A percentile compares a stretch with the other conserved stretches of the same genome.
Evolutionary conservation across 176 grass and related monocot genomes (phyloP).

Genomic region (Rhynchospora tenuis): DNA sequence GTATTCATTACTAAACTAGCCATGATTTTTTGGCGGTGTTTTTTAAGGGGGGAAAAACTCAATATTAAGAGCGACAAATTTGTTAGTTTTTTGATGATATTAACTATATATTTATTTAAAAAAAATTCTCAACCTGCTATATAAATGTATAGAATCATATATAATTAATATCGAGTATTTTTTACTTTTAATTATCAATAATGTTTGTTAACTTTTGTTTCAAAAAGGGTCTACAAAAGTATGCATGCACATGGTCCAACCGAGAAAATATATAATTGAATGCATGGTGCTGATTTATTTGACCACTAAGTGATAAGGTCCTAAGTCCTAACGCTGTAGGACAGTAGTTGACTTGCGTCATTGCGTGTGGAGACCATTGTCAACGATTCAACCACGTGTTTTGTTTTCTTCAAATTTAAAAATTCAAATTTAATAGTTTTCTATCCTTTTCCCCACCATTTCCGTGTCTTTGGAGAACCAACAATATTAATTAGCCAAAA

Average conservation of each 20-base stretch:
- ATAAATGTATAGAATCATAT: not conserved
- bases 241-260: not conserved
- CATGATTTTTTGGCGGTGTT: not conserved
- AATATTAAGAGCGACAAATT: too few relatives aligned
- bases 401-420: constrained; percentile 14
- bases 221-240: not conserved
- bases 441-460: not conserved
- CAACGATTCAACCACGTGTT: constrained; percentile 18
- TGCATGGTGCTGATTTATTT: constrained; percentile 5
- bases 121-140: too few relatives aligned
- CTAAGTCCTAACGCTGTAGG: not conserved
- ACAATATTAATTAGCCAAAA: not conserved
- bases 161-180: too few relatives aligned
- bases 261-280: not conserved
- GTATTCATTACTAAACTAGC: not conserved
- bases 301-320: not conserved
- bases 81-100: too few relatives aligned
- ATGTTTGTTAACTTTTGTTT: not conserved
- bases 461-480: not conserved
- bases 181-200: not conserved
- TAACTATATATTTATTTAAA: too few relatives aligned
- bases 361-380: not conserved
- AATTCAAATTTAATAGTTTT: not conserved
- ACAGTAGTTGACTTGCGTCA: constrained; percentile 3
- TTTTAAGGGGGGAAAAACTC: too few relatives aligned